Evolutionary conservation across 306 rosid species (phyloP), one percentile per base, ranked within the genome.

Genomic region (Medicago arabica): DNA sequence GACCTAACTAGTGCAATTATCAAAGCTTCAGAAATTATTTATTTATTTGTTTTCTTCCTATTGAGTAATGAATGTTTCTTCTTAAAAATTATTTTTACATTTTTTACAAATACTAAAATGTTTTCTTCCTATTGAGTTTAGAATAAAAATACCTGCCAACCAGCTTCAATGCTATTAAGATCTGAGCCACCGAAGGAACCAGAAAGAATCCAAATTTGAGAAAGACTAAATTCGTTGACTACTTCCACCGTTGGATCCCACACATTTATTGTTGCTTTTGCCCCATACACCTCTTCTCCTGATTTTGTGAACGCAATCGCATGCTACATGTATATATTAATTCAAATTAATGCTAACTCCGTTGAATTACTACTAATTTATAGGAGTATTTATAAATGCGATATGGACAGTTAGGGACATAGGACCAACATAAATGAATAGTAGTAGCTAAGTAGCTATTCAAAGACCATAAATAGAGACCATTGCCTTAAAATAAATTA

Each of bases 111-210:
- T 28, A 28, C 31, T 28, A 28, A 28, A 28, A n/a, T n/a, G n/a
- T n/a, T n/a, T n/a, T n/a, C n/a, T n/a, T n/a, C n/a, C n/a, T n/a
- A n/a, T n/a, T n/a, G 71, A 11, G 39, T 14, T 8, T 7, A 13
- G 21, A 62, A 69, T 6, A 9, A 7, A 7, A 17, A 19, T 88
- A 94, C 98, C 98, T 95, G 99, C 99, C 99, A 95, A 65, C 99
- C 99, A 74, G 97, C 99, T 90, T 95, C 99, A 41, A 95, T 95
- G 83, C 97, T 95, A 61, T 95, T 95, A 74, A 95, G 97, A 89
- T 95, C 99, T 10, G 97, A 72, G 83, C 99, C 99, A 83, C 90
- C 97, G 13, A 95, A 95, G 8, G 99, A 90, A 2, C 99, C 99
- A 11, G 97, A 95, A 53, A 95, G 93, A 62, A 95, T 58, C 99